Base-by-base conservation (phyloP, 495 filamentous ascomycete species). In the Venustampulla echinocandica region DNA sequence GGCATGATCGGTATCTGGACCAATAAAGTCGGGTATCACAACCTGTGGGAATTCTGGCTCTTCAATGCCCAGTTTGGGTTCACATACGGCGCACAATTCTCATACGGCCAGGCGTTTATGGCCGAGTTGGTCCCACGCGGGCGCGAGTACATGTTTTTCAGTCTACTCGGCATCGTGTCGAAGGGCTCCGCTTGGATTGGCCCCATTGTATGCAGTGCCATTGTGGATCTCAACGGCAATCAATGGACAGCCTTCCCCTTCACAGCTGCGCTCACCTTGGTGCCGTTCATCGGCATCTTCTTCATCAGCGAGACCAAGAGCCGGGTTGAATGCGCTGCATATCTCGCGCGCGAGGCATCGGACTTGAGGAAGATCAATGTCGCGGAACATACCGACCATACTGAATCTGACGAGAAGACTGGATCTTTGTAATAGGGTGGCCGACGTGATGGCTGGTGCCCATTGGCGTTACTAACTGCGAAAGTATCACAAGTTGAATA, bases 1-100 rank as follows among this genome's bases (percentile, higher is more conserved):
- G 55, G 55, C 1, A 55, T 49, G 48, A 41, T 58, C 23, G 55
- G 55, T 4, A 58, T 58, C 13, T 55, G 51, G 51, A 58, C 55
- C 1, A 46, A 24, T 1, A 55, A 54, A 17, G 36, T 49, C 22
- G 55, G 55, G 6, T 58, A 44, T 30, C 55, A 58, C 44, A 52
- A 58, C 32, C 27, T 53, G n/a, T 58, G 55, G 55, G 55, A 58
- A 17, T 58, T 58, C 45, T 58, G 55, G 55, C 22, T 55, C 33
- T 58, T 54, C 35, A 36, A 42, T 14, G 51, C 42, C 3, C 25
- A 42, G 34, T 52, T 32, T 25, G 55, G 55, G 23, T 46, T 58
- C 21, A 54, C 40, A 0, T 15, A 52, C 2, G 55, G 55, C 1
- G 35, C 52, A 4, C 55, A 58, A 28, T 58, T 54, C 37, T 45